A percentile compares a stretch with the other conserved stretches of the same genome.
Conservation (phyloP, 345 rosid genomes). For the Eucalyptus victrix region DNA sequence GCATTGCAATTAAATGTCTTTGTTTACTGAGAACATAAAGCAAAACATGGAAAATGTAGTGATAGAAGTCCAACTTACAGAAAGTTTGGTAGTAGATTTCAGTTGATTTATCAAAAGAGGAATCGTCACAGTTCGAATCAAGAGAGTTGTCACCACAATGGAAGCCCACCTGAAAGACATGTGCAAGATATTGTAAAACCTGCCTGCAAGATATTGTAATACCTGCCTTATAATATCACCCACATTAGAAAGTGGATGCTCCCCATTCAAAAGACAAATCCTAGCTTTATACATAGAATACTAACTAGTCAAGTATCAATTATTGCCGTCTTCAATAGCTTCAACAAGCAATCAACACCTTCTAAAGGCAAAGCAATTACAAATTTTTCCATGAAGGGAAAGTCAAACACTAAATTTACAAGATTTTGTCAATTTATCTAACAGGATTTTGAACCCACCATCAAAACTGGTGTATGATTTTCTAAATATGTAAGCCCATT, state of each 20-base stretch:
- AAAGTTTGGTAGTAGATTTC: conserved; percentile 60
- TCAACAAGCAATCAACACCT: background rate
- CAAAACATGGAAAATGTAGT: background rate
- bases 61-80: conserved; percentile 24
- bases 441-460: background rate
- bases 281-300: background rate
- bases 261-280: background rate
- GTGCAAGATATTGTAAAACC: background rate
- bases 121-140: conserved; percentile 54
- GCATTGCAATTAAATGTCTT: background rate
- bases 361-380: background rate
- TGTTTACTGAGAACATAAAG: background rate
- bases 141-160: conserved; percentile 50
- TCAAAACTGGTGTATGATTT: background rate
- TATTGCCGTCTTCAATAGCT: background rate
- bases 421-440: background rate
- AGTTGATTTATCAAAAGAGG: conserved; percentile 72
- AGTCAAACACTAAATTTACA: background rate
- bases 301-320: background rate
- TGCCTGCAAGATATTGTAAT: background rate
- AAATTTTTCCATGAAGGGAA: background rate
- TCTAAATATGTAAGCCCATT: background rate
- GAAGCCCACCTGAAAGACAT: conserved; percentile 71
- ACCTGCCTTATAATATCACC: background rate
- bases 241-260: background rate